Evolutionary conservation across 164 flowering plant genomes (phyloP).

Genomic region (Protea cynaroides): DNA sequence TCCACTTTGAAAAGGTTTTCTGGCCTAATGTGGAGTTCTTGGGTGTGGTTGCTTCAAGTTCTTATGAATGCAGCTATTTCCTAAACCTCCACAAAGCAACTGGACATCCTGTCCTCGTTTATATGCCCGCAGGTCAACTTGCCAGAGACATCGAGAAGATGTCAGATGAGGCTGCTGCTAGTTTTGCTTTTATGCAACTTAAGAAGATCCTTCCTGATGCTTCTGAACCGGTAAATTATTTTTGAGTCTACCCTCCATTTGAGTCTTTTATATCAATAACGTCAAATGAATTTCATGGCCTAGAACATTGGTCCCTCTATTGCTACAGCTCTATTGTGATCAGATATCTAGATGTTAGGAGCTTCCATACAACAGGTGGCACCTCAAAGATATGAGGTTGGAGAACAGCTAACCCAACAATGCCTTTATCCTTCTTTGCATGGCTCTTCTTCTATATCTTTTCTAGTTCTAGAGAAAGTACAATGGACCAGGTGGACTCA

Average conservation of each 20-base stretch:
- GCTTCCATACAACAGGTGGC: no score
- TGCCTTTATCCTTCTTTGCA: no score
- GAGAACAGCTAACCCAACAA: no score
- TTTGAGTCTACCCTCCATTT: background rate
- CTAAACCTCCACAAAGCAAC: conserved; percentile 97
- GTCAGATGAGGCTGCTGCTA: conserved; percentile 92
- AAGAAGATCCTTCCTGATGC: conserved; percentile 88
- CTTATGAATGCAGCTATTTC: conserved; percentile 92
- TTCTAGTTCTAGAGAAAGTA: no score
- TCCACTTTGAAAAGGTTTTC: conserved; percentile 87
- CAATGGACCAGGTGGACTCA: no score
- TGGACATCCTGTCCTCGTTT: conserved; percentile 81
- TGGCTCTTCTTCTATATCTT: no score
- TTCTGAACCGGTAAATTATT: conserved; percentile 51
- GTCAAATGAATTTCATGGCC: no score
- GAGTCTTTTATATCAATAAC: background rate
- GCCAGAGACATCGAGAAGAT: conserved; percentile 83
- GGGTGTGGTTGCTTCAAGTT: conserved; percentile 81
- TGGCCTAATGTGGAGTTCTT: conserved; percentile 98
- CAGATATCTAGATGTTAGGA: no score
- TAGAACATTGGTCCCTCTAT: no score
- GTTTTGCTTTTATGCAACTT: conserved; percentile 74
- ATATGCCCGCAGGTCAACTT: conserved; percentile 93
- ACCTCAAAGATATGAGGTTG: no score
- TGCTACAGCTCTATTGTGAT: no score